These are phyloP conservation scores for Stemphylium beticola DNA, from an alignment of 2,329 filamentous ascomycete species.

Conservation along the genomic window DNA sequence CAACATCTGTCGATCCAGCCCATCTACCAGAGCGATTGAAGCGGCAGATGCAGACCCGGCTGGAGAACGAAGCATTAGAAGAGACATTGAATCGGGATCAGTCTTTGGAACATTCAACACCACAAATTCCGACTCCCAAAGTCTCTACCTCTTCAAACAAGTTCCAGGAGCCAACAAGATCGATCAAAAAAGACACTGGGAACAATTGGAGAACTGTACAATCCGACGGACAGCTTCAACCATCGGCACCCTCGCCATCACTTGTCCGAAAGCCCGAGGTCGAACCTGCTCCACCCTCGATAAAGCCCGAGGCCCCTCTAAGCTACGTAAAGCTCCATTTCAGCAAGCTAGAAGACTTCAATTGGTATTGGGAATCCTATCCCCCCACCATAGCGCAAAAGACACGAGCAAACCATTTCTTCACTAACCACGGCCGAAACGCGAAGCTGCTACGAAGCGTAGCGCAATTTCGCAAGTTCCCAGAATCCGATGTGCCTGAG, in stretches of 20 bases:
- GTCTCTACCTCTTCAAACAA: background rate
- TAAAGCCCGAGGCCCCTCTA: slow-evolving; percentile 11
- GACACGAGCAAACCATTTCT: slow-evolving; percentile 52
- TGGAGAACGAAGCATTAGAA: background rate
- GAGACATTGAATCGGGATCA: background rate
- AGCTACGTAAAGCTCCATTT: slow-evolving; percentile 10
- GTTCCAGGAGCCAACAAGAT: background rate
- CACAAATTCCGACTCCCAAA: background rate
- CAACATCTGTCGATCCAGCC: background rate
- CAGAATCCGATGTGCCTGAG: slow-evolving; percentile 62
- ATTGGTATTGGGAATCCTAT: slow-evolving; percentile 45
- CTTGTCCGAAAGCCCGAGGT: slow-evolving; percentile 1
- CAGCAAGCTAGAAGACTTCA: slow-evolving; percentile 23
- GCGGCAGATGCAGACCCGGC: background rate
- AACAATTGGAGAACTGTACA: background rate
- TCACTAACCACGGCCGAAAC: slow-evolving; percentile 46
- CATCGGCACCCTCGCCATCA: slow-evolving; percentile 24
- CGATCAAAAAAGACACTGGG: background rate
- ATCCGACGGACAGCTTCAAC: background rate
- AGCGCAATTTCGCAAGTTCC: slow-evolving; percentile 65
- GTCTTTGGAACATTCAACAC: background rate
- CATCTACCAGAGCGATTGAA: background rate
- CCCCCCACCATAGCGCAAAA: slow-evolving; percentile 45
- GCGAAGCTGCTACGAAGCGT: slow-evolving; percentile 65
- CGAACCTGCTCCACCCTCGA: background rate